phyloP scores from a whole-genome alignment of 345 rosid species.

The Syzygium aromaticum region DNA sequence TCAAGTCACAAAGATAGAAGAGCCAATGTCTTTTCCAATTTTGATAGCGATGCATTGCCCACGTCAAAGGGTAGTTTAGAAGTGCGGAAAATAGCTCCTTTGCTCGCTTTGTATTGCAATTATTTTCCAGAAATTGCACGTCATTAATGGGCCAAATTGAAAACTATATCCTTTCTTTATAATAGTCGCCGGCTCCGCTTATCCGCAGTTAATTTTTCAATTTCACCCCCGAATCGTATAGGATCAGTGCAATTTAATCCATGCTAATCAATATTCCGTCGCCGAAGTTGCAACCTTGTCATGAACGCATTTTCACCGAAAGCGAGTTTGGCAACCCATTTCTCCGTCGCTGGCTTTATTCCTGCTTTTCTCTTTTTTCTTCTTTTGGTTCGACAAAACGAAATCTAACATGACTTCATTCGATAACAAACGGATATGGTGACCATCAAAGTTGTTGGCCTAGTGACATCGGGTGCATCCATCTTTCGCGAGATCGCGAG shows the following conservation, averaged over 20 bases:
- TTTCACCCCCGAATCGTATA: not conserved
- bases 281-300: not conserved
- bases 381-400: not conserved
- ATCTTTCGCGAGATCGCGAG: not conserved
- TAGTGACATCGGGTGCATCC: not conserved
- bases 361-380: not conserved
- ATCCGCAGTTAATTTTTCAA: not conserved
- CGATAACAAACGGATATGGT: not conserved
- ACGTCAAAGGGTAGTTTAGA: not conserved
- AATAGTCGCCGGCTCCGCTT: not conserved
- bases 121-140: not conserved
- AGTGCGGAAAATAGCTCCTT: not conserved
- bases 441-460: not conserved
- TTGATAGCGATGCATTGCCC: not conserved
- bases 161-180: not conserved
- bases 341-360: not conserved
- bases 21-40: not conserved
- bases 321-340: too few species aligned
- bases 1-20: not conserved
- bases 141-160: not conserved
- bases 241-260: not conserved
- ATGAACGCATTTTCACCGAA: too few species aligned
- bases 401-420: too few species aligned
- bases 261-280: not conserved
- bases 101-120: not conserved